Evolutionary conservation across 768 basidiomycete species (phyloP), one percentile per base, ranked within the genome.

Genomic region (Lyophyllum decastes): DNA sequence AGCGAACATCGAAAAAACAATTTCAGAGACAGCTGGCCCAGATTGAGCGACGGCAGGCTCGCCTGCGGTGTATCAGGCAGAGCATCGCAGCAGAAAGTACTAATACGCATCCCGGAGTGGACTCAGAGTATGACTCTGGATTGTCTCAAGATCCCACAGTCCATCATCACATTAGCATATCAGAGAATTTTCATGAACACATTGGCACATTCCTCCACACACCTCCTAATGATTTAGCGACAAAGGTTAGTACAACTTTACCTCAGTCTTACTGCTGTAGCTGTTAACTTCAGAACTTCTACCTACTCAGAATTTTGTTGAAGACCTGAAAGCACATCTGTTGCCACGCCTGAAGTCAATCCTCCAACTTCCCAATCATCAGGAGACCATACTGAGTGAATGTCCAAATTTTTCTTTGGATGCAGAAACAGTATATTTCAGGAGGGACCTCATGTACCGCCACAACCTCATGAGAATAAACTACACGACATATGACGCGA

Each of bases 401-500:
- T 38, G 9, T 38, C 64, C n/a, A n/a, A n/a, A n/a, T n/a, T n/a
- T n/a, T n/a, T n/a, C n/a, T n/a, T n/a, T n/a, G n/a, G n/a, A n/a
- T n/a, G n/a, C n/a, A n/a, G n/a, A n/a, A n/a, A n/a, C n/a, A n/a
- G n/a, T n/a, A n/a, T n/a, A n/a, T n/a, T n/a, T n/a, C n/a, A n/a
- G n/a, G n/a, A n/a, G n/a, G n/a, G n/a, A n/a, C n/a, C n/a, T n/a
- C n/a, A n/a, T n/a, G n/a, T n/a, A n/a, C n/a, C n/a, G n/a, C n/a
- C n/a, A n/a, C n/a, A n/a, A n/a, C n/a, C n/a, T n/a, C 5, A 12
- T 79, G 1, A 68, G 70, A 0, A 43, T 80, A 45, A 77, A 77
- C 59, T 79, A 75, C 55, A 77, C 76, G 0, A 76, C 74, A 0
- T 81, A 79, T 58, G 74, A 81, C 61, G 57, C 78, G 21, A 69